These are phyloP conservation scores for Brettanomyces nanus DNA, from an alignment of 805 yeast genomes.

Conservation along the genomic window DNA sequence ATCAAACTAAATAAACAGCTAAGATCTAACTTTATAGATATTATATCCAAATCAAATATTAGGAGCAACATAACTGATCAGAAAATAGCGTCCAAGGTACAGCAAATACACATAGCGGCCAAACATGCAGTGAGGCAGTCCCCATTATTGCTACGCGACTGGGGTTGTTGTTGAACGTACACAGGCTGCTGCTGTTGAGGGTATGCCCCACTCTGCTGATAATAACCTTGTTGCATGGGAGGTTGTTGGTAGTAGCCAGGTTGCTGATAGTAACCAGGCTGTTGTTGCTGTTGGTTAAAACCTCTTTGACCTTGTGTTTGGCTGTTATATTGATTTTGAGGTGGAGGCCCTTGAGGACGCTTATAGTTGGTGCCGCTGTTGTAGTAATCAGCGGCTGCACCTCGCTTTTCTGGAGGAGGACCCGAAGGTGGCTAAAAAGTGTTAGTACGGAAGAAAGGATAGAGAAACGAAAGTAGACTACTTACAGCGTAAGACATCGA, in stretches of 20 bases:
- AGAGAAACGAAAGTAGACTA: background rate
- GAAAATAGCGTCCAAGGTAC: conserved; percentile 41
- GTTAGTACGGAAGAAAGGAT: conserved; percentile 1
- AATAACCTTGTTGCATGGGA: conserved; percentile 24
- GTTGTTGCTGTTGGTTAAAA: conserved; percentile 10
- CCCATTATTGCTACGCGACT: conserved; percentile 27
- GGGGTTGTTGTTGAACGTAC: conserved; percentile 41
- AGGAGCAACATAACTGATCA: background rate
- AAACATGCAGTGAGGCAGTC: conserved; percentile 46
- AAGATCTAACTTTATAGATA: background rate
- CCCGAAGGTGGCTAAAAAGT: conserved; percentile 5
- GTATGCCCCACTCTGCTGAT: conserved; percentile 18
- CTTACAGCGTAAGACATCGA: background rate
- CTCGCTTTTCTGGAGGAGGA: conserved; percentile 8
- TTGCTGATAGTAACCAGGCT: conserved; percentile 18
- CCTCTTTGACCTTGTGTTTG: conserved; percentile 23
- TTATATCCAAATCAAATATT: background rate
- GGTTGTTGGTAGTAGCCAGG: conserved; percentile 33
- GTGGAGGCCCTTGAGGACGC: conserved; percentile 4
- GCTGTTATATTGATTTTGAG: conserved; percentile 11
- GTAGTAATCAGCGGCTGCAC: conserved; percentile 14
- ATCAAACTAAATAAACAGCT: too few species aligned
- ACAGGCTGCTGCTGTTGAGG: conserved; percentile 25
- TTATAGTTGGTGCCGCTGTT: conserved; percentile 6
- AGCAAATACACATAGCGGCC: conserved; percentile 48